A percentile compares a stretch with the other conserved stretches of the same genome.
Evolutionary conservation across 371 early-diverging fungal genomes (phyloP).

Genomic region (Chytridium lagenaria): DNA sequence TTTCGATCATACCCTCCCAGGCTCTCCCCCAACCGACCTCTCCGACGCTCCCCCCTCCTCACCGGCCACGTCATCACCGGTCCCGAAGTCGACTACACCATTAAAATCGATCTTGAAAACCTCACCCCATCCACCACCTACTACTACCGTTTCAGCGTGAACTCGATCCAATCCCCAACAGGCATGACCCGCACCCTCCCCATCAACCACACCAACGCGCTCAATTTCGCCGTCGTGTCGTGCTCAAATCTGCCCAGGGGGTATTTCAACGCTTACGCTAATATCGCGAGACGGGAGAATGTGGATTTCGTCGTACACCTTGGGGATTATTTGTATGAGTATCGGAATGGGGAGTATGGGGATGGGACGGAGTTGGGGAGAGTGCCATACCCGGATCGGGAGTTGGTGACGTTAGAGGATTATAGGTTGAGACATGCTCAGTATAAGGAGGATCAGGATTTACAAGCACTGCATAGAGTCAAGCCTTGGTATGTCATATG

Average conservation of each 20-base stretch:
- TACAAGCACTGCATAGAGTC: conserved; percentile 37
- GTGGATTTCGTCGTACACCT: conserved; percentile 48
- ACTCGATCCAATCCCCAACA: conserved; percentile 17
- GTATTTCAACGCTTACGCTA: conserved; percentile 47
- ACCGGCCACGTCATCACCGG: conserved; percentile 28
- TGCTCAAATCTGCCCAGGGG: conserved; percentile 43
- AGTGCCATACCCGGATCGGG: conserved; percentile 36
- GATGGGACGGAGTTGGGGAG: conserved; percentile 43
- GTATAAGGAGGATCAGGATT: conserved; percentile 45
- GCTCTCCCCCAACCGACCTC: conserved; percentile 18
- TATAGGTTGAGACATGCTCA: conserved; percentile 43
- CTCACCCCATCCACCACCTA: conserved; percentile 38
- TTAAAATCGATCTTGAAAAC: conserved; percentile 43
- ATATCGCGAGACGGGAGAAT: conserved; percentile 34
- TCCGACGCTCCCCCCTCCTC: background rate
- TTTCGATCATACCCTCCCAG: conserved; percentile 11
- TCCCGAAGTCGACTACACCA: conserved; percentile 43
- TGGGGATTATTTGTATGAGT: conserved; percentile 52
- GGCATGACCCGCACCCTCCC: conserved; percentile 47
- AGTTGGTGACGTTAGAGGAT: conserved; percentile 35
- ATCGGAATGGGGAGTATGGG: conserved; percentile 43
- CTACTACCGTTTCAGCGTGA: conserved; percentile 45
- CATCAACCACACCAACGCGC: conserved; percentile 17
- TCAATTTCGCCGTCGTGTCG: conserved; percentile 42
- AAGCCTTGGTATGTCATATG: conserved; percentile 47